Evolutionary conservation across 805 yeast genomes (phyloP).

Genomic region (Kluyveromyces siamensis): DNA sequence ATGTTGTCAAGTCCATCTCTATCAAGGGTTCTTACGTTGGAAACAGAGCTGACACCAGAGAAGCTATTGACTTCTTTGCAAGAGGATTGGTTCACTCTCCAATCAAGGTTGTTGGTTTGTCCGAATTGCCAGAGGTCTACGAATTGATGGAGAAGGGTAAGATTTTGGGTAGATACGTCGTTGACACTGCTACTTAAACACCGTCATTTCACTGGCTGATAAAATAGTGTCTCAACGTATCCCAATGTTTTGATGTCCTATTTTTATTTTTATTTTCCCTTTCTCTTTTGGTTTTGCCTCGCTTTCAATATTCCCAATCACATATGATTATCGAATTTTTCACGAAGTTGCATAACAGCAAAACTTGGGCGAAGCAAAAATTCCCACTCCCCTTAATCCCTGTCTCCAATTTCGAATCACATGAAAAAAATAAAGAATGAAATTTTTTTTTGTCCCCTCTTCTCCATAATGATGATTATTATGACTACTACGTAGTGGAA

Average conservation of each 20-base stretch:
- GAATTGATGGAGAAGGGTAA: constrained; percentile 48
- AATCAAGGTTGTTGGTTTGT: constrained; percentile 47
- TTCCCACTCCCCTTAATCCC: no score
- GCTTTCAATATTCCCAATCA: no score
- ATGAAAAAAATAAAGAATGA: no score
- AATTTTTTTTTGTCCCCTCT: not conserved
- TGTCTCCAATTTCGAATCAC: no score
- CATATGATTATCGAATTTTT: no score
- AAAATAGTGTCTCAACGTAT: no score
- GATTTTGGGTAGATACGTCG: constrained; percentile 73
- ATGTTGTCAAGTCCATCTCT: constrained; percentile 61
- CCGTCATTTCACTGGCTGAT: no score
- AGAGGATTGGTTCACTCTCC: constrained; percentile 61
- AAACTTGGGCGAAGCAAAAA: no score
- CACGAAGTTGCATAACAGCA: no score
- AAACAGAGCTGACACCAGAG: constrained; percentile 74
- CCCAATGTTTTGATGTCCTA: no score
- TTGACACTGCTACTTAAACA: constrained; percentile 47
- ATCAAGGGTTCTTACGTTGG: constrained; percentile 82
- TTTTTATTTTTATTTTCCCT: no score
- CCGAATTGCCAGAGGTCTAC: constrained; percentile 44
- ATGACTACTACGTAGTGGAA: not conserved
- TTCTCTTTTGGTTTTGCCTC: no score
- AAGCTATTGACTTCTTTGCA: constrained; percentile 61
- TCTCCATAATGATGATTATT: not conserved